A percentile compares a stretch with the other conserved stretches of the same genome.
Conservation (phyloP, 192 early-diverging fungal genomes). For the Linderina pennispora region DNA sequence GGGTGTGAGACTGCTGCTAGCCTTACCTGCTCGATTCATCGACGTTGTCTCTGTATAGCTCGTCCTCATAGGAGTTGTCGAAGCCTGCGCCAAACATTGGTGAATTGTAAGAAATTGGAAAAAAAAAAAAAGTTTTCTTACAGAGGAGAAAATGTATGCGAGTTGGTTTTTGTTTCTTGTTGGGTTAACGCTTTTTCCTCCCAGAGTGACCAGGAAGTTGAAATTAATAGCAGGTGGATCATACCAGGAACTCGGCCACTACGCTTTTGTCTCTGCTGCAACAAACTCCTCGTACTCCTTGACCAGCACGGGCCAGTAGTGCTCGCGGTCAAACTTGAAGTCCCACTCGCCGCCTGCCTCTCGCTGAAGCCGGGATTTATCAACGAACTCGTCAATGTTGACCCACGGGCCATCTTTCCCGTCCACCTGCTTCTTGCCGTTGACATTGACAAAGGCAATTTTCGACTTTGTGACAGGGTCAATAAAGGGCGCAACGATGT, state of each 20-base stretch:
- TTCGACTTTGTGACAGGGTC: slow-evolving; percentile 84
- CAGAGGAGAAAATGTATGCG: background rate
- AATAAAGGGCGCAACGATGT: slow-evolving; percentile 79
- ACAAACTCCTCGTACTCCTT: slow-evolving; percentile 6
- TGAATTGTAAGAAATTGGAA: background rate
- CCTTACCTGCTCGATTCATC: slow-evolving; percentile 1
- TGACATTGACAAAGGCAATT: slow-evolving; percentile 71
- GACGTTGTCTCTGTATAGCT: slow-evolving; percentile 1
- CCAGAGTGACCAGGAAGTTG: too few species aligned
- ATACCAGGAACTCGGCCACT: too few species aligned
- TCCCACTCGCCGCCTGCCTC: slow-evolving; percentile 65
- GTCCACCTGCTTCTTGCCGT: slow-evolving; percentile 33
- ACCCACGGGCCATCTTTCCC: slow-evolving; percentile 23
- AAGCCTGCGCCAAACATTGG: slow-evolving; percentile 6
- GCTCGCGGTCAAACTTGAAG: slow-evolving; percentile 60
- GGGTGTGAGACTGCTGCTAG: background rate
- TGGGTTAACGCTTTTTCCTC: too few species aligned
- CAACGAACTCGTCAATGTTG: slow-evolving; percentile 19
- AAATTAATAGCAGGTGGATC: too few species aligned
- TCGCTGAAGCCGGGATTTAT: slow-evolving; percentile 42
- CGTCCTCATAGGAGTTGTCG: slow-evolving; percentile 1
- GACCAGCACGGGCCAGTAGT: slow-evolving; percentile 58
- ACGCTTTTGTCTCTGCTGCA: background rate
- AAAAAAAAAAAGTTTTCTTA: slow-evolving; percentile 2
- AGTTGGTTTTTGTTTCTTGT: slow-evolving; percentile 1